Percentiles rank a stretch among this genome's conserved stretches.
These are phyloP conservation scores for Hypoxylon sp. DNA, from an alignment of 2,329 filamentous ascomycete species.

Conservation along the genomic window DNA sequence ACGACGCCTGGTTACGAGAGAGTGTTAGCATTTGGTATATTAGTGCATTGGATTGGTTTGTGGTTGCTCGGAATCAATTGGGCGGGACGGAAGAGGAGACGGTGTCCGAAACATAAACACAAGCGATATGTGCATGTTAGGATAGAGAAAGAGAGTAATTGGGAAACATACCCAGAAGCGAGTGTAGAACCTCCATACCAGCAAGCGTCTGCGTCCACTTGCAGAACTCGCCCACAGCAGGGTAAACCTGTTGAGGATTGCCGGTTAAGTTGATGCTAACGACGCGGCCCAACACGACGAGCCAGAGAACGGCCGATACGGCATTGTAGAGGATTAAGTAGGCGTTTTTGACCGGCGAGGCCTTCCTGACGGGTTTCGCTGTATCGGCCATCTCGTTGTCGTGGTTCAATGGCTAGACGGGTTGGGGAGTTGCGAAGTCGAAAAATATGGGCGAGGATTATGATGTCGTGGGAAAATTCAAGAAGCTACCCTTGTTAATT, in stretches of 20 bases:
- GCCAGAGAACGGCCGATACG: conserved; percentile 83
- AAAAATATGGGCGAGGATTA: neutral
- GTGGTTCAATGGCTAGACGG: conserved; percentile 14
- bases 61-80: neutral
- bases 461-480: conserved; percentile 25
- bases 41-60: neutral
- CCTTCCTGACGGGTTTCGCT: conserved; percentile 48
- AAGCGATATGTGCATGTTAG: neutral
- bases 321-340: conserved; percentile 93
- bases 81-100: conserved; percentile 3
- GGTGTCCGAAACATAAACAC: conserved; percentile 1
- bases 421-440: conserved; percentile 8
- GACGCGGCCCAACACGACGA: conserved; percentile 79
- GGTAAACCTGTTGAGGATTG: conserved; percentile 73
- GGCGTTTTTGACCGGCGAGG: conserved; percentile 66
- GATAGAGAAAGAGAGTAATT: neutral
- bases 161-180: conserved; percentile 74
- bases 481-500: conserved; percentile 10
- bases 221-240: conserved; percentile 75
- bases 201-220: conserved; percentile 89
- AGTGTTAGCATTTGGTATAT: conserved; percentile 28
- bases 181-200: conserved; percentile 86
- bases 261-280: conserved; percentile 66
- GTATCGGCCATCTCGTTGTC: conserved; percentile 46
- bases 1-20: conserved; percentile 76